These are phyloP conservation scores for Xylaria sp. DNA, from an alignment of 2,329 filamentous ascomycete species.

Conservation along the genomic window DNA sequence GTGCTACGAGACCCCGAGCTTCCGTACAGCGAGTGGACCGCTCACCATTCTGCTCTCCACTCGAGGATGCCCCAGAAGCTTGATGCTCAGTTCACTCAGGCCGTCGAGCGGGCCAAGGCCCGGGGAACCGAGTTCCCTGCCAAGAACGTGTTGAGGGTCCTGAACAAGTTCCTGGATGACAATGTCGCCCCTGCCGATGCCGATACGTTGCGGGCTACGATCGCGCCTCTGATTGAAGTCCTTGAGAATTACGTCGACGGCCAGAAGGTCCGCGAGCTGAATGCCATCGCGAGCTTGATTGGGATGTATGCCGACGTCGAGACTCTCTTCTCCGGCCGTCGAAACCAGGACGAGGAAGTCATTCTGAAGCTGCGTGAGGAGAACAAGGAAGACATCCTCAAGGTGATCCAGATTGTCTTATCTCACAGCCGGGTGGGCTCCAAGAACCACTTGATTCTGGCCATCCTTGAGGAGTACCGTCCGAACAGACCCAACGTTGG, in stretches of 20 bases:
- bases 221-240: constrained; percentile 77
- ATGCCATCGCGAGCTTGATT: constrained; percentile 77
- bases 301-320: constrained; percentile 83
- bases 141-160: constrained; percentile 80
- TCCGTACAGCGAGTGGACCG: constrained; percentile 94
- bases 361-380: constrained; percentile 92
- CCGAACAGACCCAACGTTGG: constrained; percentile 91
- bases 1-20: constrained; percentile 88
- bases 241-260: constrained; percentile 83
- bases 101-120: constrained; percentile 80
- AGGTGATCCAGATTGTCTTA: constrained; percentile 85
- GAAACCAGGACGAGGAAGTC: constrained; percentile 88
- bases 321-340: constrained; percentile 82
- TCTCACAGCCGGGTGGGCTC: constrained; percentile 90
- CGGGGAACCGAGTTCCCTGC: constrained; percentile 88
- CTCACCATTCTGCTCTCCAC: constrained; percentile 95
- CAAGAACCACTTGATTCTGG: constrained; percentile 92
- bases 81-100: constrained; percentile 77
- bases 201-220: constrained; percentile 69
- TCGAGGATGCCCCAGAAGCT: constrained; percentile 96
- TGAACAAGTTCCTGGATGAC: constrained; percentile 87
- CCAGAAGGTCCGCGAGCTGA: constrained; percentile 86
- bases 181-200: constrained; percentile 74
- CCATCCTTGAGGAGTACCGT: constrained; percentile 90
- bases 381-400: constrained; percentile 87